phyloP scores from a whole-genome alignment of 257 asterid species.

The Primulina tabacum region DNA sequence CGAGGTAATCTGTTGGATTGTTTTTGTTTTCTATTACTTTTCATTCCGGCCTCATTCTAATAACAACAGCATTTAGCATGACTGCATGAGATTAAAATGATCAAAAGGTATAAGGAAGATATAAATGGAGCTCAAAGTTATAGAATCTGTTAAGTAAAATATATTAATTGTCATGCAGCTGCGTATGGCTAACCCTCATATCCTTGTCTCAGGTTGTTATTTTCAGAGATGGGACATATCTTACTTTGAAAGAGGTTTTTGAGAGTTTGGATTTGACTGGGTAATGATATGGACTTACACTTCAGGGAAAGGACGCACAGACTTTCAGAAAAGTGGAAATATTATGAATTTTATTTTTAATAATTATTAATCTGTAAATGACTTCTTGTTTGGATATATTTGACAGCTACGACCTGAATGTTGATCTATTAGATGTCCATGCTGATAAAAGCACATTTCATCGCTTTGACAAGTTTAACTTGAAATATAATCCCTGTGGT shows the following conservation, averaged over 20 bases:
- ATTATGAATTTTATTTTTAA: conserved; percentile 16
- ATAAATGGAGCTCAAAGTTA: background rate
- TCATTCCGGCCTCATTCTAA: background rate
- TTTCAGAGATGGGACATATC: conserved; percentile 72
- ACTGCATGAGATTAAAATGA: conserved; percentile 14
- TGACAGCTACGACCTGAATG: conserved; percentile 90
- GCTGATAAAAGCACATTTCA: conserved; percentile 99
- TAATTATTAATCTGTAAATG: conserved; percentile 18
- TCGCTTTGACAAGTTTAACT: conserved; percentile 96
- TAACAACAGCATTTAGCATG: conserved; percentile 9
- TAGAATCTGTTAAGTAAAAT: background rate
- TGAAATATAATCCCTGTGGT: conserved; percentile 98
- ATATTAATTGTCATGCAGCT: background rate
- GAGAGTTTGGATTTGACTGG: conserved; percentile 86
- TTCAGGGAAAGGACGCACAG: conserved; percentile 2
- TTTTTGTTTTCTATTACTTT: conserved; percentile 14
- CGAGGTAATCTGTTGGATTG: conserved; percentile 50
- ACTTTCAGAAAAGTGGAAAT: background rate
- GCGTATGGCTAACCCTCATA: conserved; percentile 18
- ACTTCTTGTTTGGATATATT: conserved; percentile 15
- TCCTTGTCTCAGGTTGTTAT: conserved; percentile 59
- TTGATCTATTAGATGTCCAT: conserved; percentile 93
- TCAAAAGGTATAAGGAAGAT: conserved; percentile 3
- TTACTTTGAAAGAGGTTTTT: conserved; percentile 74
- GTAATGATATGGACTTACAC: conserved; percentile 38